Conservation (phyloP, 768 basidiomycete species). For the Tubosaeta brunneosetosa region DNA sequence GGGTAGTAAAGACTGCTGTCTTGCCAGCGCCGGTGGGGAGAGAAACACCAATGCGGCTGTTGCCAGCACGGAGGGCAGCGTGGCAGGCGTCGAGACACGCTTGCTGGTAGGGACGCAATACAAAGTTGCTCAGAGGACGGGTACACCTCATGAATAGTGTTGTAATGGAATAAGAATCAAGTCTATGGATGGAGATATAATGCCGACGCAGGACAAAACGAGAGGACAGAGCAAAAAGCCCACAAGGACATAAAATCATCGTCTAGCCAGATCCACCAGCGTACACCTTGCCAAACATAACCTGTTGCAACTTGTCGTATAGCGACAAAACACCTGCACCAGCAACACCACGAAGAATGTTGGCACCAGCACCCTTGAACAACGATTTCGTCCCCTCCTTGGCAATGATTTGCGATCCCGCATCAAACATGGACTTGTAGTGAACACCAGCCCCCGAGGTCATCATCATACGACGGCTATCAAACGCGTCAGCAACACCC, state of each 20-base stretch:
- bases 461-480: slow-evolving; percentile 99
- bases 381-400: slow-evolving; percentile 95
- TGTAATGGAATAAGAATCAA: slow-evolving; percentile 30
- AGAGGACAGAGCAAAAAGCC: slow-evolving; percentile 30
- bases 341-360: slow-evolving; percentile 97
- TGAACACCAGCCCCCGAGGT: slow-evolving; percentile 92
- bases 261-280: slow-evolving; percentile 64
- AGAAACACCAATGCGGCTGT: slow-evolving; percentile 75
- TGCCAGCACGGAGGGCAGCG: slow-evolving; percentile 63
- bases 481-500: slow-evolving; percentile 16
- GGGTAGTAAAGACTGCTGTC: slow-evolving; percentile 86
- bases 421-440: slow-evolving; percentile 99
- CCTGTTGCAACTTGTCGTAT: slow-evolving; percentile 96
- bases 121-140: slow-evolving; percentile 8
- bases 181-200: slow-evolving; percentile 29
- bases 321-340: slow-evolving; percentile 99
- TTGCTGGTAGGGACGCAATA: slow-evolving; percentile 85
- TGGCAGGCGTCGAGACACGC: slow-evolving; percentile 73
- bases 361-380: slow-evolving; percentile 98
- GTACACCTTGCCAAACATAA: slow-evolving; percentile 99
- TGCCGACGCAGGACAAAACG: slow-evolving; percentile 17
- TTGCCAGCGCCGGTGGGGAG: slow-evolving; percentile 85
- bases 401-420: slow-evolving; percentile 87
- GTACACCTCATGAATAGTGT: background rate
- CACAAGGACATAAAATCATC: slow-evolving; percentile 13